Conservation (phyloP, 2,329 filamentous ascomycete genomes). For the Plenodomus tracheiphilus region DNA sequence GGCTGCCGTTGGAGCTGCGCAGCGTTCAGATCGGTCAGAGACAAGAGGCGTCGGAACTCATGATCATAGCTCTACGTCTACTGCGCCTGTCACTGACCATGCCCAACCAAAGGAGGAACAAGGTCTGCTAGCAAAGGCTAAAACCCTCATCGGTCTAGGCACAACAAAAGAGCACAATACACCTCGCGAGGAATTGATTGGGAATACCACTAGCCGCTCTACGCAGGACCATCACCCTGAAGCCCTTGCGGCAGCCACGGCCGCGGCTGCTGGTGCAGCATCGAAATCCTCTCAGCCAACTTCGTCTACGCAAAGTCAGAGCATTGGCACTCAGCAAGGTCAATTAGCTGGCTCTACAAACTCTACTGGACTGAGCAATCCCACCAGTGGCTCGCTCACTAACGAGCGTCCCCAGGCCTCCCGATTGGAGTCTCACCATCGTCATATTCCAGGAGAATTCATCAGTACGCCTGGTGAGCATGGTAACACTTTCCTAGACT, state of each 20-base stretch:
- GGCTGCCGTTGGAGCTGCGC: conserved; percentile 27
- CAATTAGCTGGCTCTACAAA: conserved; percentile 12
- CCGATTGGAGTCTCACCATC: conserved; percentile 37
- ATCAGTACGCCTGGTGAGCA: conserved; percentile 36
- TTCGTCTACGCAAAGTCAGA: conserved; percentile 12
- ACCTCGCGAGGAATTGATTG: background rate
- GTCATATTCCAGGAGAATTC: conserved; percentile 41
- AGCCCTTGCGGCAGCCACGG: conserved; percentile 18
- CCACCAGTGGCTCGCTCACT: background rate
- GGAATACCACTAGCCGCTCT: background rate
- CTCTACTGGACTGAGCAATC: background rate
- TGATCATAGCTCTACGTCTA: background rate
- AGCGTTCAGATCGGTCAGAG: conserved; percentile 7
- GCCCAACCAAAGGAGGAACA: background rate
- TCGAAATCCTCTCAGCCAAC: conserved; percentile 7
- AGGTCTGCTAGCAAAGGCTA: background rate
- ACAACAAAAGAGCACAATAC: background rate
- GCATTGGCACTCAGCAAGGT: conserved; percentile 21
- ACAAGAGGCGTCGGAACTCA: conserved; percentile 4
- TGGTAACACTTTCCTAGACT: conserved; percentile 25
- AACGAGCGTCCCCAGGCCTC: conserved; percentile 23
- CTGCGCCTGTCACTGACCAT: background rate
- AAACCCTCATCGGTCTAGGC: background rate
- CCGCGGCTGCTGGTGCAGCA: conserved; percentile 7
- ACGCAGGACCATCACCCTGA: background rate